phyloP scores from a whole-genome alignment of 2,329 filamentous ascomycete species.

The Blastomyces percursus region DNA sequence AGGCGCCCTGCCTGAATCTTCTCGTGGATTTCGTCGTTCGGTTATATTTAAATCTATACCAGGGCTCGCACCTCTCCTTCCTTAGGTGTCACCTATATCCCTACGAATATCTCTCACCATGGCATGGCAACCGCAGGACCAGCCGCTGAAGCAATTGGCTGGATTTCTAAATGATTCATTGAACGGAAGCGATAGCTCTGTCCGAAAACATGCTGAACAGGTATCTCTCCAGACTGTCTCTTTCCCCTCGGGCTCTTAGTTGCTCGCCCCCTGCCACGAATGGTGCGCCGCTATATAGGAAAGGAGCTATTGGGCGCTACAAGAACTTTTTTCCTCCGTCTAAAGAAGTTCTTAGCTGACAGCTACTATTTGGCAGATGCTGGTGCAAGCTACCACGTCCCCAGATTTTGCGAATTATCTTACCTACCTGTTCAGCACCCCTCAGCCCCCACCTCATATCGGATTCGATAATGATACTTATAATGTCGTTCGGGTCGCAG shows the following conservation, averaged over 20 bases:
- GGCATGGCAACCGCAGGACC: conserved; percentile 85
- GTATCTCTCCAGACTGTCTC: conserved; percentile 45
- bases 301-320: background rate
- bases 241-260: background rate
- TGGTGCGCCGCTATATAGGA: background rate
- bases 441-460: conserved; percentile 45
- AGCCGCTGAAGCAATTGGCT: conserved; percentile 80
- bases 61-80: background rate
- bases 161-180: conserved; percentile 85
- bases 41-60: background rate
- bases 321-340: background rate
- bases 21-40: background rate
- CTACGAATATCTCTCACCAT: conserved; percentile 40
- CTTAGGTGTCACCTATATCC: background rate
- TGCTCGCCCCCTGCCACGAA: background rate
- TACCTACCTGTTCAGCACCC: conserved; percentile 72
- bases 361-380: conserved; percentile 54
- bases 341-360: background rate
- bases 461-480: conserved; percentile 53
- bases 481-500: conserved; percentile 69
- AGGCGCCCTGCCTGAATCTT: background rate
- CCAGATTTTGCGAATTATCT: conserved; percentile 98
- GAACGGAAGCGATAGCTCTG: conserved; percentile 65
- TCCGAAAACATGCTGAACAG: conserved; percentile 80
- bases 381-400: conserved; percentile 73